phyloP scores from a whole-genome alignment of 129 eudicot genomes.

The Glebionis coronaria region DNA sequence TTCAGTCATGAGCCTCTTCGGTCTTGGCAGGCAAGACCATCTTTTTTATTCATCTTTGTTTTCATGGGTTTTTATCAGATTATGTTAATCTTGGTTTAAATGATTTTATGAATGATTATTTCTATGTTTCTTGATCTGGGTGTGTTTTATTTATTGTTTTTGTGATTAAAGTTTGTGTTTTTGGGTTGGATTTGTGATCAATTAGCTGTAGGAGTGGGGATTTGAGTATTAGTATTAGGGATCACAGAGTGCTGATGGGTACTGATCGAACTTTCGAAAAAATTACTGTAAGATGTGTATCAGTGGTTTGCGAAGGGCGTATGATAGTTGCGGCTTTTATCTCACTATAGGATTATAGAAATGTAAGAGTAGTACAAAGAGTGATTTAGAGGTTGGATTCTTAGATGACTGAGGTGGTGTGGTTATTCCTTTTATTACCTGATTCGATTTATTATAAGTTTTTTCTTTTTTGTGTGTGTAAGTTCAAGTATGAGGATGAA shows the following conservation, averaged over 20 bases:
- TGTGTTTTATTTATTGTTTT: neutral
- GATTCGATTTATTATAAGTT: too few species aligned
- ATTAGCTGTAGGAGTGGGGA: slow-evolving; percentile 8
- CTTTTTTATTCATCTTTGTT: neutral
- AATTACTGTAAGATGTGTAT: too few species aligned
- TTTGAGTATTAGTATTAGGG: slow-evolving; percentile 8
- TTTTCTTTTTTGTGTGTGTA: neutral
- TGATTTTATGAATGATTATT: neutral
- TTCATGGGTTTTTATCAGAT: neutral
- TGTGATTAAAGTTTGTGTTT: neutral
- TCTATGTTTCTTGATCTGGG: slow-evolving; percentile 21
- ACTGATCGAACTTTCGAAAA: neutral
- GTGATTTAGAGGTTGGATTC: too few species aligned
- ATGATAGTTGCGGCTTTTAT: too few species aligned
- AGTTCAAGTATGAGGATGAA: slow-evolving; percentile 16
- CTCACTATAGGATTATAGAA: too few species aligned
- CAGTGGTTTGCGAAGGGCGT: too few species aligned
- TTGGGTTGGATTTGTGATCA: slow-evolving; percentile 15
- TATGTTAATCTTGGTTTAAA: neutral
- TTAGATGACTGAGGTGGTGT: too few species aligned
- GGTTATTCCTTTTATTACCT: too few species aligned
- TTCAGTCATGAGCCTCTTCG: slow-evolving; percentile 79
- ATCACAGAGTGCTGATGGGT: slow-evolving; percentile 23
- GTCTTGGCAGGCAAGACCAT: slow-evolving; percentile 75
- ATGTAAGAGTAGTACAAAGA: too few species aligned